A percentile compares a stretch with the other conserved stretches of the same genome.
Evolutionary conservation across 805 yeast genomes (phyloP).

Genomic region (Yarrowia hollandica): DNA sequence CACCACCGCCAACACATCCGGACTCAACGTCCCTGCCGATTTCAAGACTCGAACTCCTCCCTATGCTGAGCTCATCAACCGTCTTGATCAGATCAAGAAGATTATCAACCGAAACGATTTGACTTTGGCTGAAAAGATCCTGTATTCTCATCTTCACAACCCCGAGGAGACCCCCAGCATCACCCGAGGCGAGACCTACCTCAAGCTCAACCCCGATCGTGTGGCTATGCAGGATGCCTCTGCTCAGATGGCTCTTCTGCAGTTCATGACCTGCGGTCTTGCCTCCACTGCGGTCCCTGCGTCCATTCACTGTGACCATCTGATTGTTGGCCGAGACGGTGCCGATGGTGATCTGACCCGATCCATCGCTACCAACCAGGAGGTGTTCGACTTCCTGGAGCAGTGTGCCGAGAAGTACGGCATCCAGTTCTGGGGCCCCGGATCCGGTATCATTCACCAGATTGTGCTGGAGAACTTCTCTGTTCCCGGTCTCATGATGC

Average conservation of each 20-base stretch:
- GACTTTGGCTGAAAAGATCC: conserved; percentile 90
- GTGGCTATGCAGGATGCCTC: conserved; percentile 99
- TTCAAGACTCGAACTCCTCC: conserved; percentile 81
- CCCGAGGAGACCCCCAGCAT: conserved; percentile 70
- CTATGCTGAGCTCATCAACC: conserved; percentile 68
- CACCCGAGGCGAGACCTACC: conserved; percentile 82
- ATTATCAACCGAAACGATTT: conserved; percentile 72
- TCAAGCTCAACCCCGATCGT: conserved; percentile 93
- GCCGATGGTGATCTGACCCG: conserved; percentile 78
- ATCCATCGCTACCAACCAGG: conserved; percentile 84
- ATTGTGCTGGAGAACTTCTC: conserved; percentile 95
- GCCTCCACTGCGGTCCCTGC: conserved; percentile 86
- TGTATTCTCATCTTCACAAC: conserved; percentile 86
- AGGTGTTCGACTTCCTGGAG: conserved; percentile 92
- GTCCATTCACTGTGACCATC: conserved; percentile 96
- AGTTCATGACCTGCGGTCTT: conserved; percentile 97
- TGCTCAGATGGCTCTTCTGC: conserved; percentile 98
- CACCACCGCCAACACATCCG: conserved; percentile 8
- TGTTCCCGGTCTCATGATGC: conserved; percentile 94
- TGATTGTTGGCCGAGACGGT: conserved; percentile 94
- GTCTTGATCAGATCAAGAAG: conserved; percentile 61
- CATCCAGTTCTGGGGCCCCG: conserved; percentile 99
- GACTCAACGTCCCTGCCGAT: conserved; percentile 53
- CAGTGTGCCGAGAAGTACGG: conserved; percentile 93
- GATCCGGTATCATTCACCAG: conserved; percentile 98